Percentiles rank a stretch among this genome's conserved stretches.
Conservation (phyloP, 2,329 filamentous ascomycete genomes). For the Paraphoma chrysanthemicola region DNA sequence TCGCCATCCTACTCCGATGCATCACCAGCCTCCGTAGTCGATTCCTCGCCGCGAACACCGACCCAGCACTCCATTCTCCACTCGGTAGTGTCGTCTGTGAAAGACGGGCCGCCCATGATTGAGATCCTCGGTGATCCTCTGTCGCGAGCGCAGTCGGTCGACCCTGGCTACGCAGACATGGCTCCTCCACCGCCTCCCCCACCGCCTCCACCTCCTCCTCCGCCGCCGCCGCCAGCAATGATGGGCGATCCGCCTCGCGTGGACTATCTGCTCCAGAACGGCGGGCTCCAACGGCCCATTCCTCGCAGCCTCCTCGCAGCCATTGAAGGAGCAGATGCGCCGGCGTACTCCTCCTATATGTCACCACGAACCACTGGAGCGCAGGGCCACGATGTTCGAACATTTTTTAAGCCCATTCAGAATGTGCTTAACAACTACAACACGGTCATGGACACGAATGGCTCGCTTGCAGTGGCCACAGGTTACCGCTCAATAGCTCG, state of each 20-base stretch:
- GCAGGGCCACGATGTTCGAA: slow-evolving; percentile 66
- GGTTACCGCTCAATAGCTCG: slow-evolving; percentile 95
- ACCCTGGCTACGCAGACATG: slow-evolving; percentile 53
- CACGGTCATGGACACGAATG: slow-evolving; percentile 79
- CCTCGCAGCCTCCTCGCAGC: slow-evolving; percentile 76
- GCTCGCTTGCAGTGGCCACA: slow-evolving; percentile 92
- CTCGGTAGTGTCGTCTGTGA: slow-evolving; percentile 35
- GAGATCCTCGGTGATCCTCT: slow-evolving; percentile 54
- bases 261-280: slow-evolving; percentile 90
- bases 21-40: slow-evolving; percentile 50
- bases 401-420: slow-evolving; percentile 82
- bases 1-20: slow-evolving; percentile 47
- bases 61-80: slow-evolving; percentile 49
- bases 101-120: slow-evolving; percentile 48
- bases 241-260: slow-evolving; percentile 76
- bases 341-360: slow-evolving; percentile 65
- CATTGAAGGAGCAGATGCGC: slow-evolving; percentile 62
- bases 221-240: slow-evolving; percentile 76
- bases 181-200: slow-evolving; percentile 63
- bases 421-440: slow-evolving; percentile 86
- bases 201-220: slow-evolving; percentile 49
- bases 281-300: slow-evolving; percentile 75
- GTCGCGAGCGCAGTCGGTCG: slow-evolving; percentile 41
- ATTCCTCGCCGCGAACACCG: slow-evolving; percentile 56
- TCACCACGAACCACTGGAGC: slow-evolving; percentile 58